Conservation (phyloP, 129 eudicot species). For the Cynara cardunculus region DNA sequence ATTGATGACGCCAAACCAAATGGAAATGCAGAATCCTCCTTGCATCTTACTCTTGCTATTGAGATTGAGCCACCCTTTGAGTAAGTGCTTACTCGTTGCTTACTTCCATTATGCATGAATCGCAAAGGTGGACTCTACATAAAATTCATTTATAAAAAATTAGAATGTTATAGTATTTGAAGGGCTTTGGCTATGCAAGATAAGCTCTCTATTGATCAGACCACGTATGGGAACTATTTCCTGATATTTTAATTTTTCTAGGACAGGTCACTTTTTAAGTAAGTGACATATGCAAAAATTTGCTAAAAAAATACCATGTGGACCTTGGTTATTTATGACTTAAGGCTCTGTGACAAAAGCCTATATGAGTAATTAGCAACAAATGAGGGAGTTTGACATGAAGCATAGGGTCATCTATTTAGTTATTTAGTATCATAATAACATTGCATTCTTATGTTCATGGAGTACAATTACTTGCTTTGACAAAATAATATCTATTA, state of each 20-base stretch:
- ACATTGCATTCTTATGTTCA: background rate
- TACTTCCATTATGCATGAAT: constrained; percentile 10
- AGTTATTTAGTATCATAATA: background rate
- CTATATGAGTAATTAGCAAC: background rate
- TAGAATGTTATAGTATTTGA: constrained; percentile 1
- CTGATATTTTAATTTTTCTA: background rate
- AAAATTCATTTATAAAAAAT: background rate
- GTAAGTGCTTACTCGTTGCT: constrained; percentile 44
- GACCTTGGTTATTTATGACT: background rate
- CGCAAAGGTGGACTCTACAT: background rate
- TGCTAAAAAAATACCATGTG: constrained; percentile 4
- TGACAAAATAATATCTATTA: background rate
- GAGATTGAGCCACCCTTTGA: constrained; percentile 93
- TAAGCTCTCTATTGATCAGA: background rate
- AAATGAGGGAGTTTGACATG: constrained; percentile 11
- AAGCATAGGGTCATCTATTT: background rate
- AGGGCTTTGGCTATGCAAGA: background rate
- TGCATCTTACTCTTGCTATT: constrained; percentile 82
- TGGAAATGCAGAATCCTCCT: constrained; percentile 38
- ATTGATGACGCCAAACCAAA: constrained; percentile 23
- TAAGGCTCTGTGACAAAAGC: background rate
- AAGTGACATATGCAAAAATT: background rate
- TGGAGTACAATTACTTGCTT: background rate
- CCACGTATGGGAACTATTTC: background rate
- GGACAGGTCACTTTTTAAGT: background rate